Evolutionary conservation across 805 yeast genomes (phyloP), one percentile per base, ranked within the genome.

Genomic region (Cyberlindnera amylophila): DNA sequence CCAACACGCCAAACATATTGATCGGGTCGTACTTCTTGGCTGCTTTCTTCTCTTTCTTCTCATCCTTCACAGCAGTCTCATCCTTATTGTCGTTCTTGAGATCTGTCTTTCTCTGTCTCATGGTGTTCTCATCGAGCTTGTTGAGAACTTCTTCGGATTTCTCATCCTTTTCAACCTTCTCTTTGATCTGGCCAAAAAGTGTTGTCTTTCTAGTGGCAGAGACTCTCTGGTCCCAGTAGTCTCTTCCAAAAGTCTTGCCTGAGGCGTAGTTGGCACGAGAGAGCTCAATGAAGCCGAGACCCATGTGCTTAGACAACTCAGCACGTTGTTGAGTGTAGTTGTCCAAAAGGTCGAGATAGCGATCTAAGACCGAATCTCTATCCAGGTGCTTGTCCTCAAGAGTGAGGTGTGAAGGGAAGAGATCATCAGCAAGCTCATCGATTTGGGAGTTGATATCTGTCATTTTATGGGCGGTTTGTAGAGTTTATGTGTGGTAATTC

Each of bases 1-100:
- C 76, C 30, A 77, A 54, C 0, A 69, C 69, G 2, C 77, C 77
- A 57, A 77, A 73, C 66, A 72, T 76, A 29, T 61, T 42, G 9
- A 72, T 54, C 0, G 75, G 75, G 41, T 69, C 66, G 32, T 54
- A 51, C 29, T 34, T 15, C 18, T 30, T 30, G 32, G 17, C 32
- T 27, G 45, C 27, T 30, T 10, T n/a, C 27, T 23, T 35, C 35
- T 32, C 19, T 37, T 35, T 37, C 35, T 32, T 26, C 28, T 7
- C 17, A 4, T 38, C 39, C 35, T 32, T 35, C 13, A 39, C 32
- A 11, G n/a, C 17, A 12, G 28, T 31, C 13, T 17, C 19, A 18
- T 2, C 21, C 26, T 26, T 23, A 11, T 16, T 34, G 39, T 24
- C 37, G n/a, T n/a, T n/a, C n/a, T n/a, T n/a, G 8, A 21, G 9